A percentile compares a stretch with the other conserved stretches of the same genome.
Conservation (phyloP, 768 basidiomycete genomes). For the Termitomyces sp. region DNA sequence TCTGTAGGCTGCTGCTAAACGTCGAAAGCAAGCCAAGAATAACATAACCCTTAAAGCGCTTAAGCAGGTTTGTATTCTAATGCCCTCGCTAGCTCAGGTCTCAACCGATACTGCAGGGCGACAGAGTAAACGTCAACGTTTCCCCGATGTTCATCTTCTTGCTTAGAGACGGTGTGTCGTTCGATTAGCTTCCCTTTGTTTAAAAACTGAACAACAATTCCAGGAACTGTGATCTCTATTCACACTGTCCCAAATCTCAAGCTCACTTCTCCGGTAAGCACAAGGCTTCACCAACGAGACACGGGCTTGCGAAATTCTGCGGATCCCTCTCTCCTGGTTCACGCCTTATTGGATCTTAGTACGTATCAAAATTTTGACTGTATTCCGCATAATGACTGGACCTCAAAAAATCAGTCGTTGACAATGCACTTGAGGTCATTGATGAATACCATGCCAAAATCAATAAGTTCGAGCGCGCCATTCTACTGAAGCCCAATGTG, state of each 20-base stretch:
- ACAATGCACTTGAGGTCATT: constrained; percentile 60
- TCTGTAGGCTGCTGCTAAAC: constrained; percentile 9
- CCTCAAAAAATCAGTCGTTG: constrained; percentile 44
- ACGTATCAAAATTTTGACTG: constrained; percentile 8
- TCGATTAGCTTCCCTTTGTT: neutral
- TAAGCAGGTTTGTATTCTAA: constrained; percentile 10
- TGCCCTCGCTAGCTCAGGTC: neutral
- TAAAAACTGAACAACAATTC: neutral
- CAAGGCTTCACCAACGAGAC: constrained; percentile 50
- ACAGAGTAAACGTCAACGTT: constrained; percentile 49
- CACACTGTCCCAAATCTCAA: constrained; percentile 37
- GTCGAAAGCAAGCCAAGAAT: constrained; percentile 10
- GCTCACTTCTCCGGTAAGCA: constrained; percentile 49
- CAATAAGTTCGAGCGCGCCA: constrained; percentile 50
- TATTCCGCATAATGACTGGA: neutral
- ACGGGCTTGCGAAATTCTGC: constrained; percentile 57
- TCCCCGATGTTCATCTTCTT: constrained; percentile 63
- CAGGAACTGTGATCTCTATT: constrained; percentile 58
- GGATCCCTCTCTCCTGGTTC: constrained; percentile 64
- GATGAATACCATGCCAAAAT: constrained; percentile 65
- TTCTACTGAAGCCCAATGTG: constrained; percentile 58
- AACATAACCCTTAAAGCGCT: constrained; percentile 14
- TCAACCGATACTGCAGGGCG: constrained; percentile 21
- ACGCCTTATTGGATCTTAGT: constrained; percentile 61
- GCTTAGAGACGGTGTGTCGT: constrained; percentile 45